Evolutionary conservation across 495 filamentous ascomycete genomes (phyloP), one percentile per base, ranked within the genome.

Genomic region (Penicillium canescens): DNA sequence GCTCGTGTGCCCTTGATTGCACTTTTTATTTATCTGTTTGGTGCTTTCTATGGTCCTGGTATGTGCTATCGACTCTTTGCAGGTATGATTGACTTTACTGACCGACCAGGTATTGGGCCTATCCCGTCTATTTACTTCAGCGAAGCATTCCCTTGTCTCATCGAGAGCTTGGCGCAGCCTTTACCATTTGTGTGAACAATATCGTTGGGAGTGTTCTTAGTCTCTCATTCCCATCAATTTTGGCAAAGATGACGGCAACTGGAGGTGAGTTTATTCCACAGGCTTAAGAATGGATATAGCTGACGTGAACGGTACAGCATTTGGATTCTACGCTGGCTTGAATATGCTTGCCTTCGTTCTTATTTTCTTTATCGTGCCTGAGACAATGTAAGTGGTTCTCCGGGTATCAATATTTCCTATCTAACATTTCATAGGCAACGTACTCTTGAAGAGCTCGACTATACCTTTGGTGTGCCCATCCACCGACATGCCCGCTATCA

Each of bases 361-460:
- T 66, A 87, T 90, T 53, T 86, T 89, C 65, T 71, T 90, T 37
- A 88, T 80, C 66, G 76, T 92, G 7, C 86, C 86, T 3, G 88
- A 91, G 68, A 91, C 88, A 0, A 60, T 56, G 57, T 56, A 37
- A 59, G 51, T 50, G 11, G 3, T 7, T 7, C 6, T 4, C 16
- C 14, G 4, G 24, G 6, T 46, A 3, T 42, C 20, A 10, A n/a
- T 8, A 12, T 10, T 3, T 20, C 33, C 38, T 28, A 21, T 21
- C 48, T 46, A 24, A 57, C 48, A 16, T 14, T 12, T 24, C 1
- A 42, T 47, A 91, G 90, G 67, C 86, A 88, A 64, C 77, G 81
- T 34, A 89, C 86, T 3, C 80, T 91, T 23, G 88, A 93, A 67
- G 89, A 93, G 62, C 76, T 92, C 28, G 89, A 92, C 68, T 89